phyloP scores from a whole-genome alignment of 805 yeast genomes.

The Zygoascus flipseniorum region DNA sequence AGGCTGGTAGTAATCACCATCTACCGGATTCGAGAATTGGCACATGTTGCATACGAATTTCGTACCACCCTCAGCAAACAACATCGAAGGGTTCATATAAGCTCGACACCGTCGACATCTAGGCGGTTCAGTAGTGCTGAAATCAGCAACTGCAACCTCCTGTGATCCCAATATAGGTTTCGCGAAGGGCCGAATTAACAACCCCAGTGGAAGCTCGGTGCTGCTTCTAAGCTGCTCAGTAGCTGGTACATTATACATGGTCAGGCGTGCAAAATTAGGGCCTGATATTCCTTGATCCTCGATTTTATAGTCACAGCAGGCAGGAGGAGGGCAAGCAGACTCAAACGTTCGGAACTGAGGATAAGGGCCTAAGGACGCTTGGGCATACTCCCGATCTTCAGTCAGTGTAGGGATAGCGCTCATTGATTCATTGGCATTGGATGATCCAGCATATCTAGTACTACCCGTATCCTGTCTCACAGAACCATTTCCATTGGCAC shows the following conservation, averaged over 20 bases:
- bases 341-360: conserved; percentile 59
- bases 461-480: neutral
- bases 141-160: conserved; percentile 63
- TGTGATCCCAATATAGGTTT: conserved; percentile 40
- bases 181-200: conserved; percentile 81
- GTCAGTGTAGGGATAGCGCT: conserved; percentile 31
- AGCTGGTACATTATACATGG: conserved; percentile 78
- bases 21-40: conserved; percentile 60
- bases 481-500: neutral
- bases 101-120: conserved; percentile 90
- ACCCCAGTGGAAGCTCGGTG: conserved; percentile 72
- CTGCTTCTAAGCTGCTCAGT: conserved; percentile 59
- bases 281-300: conserved; percentile 80
- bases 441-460: neutral
- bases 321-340: conserved; percentile 74
- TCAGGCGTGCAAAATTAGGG: conserved; percentile 66
- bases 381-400: conserved; percentile 26
- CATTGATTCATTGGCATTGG: conserved; percentile 1
- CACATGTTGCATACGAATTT: conserved; percentile 81
- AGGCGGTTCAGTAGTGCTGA: conserved; percentile 57
- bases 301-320: conserved; percentile 60
- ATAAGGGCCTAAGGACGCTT: conserved; percentile 28
- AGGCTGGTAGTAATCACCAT: conserved; percentile 57
- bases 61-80: conserved; percentile 48
- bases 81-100: conserved; percentile 79